Evolutionary conservation across 2,329 filamentous ascomycete species (phyloP).

Genomic region (Pseudovirgaria hyperparasitica): DNA sequence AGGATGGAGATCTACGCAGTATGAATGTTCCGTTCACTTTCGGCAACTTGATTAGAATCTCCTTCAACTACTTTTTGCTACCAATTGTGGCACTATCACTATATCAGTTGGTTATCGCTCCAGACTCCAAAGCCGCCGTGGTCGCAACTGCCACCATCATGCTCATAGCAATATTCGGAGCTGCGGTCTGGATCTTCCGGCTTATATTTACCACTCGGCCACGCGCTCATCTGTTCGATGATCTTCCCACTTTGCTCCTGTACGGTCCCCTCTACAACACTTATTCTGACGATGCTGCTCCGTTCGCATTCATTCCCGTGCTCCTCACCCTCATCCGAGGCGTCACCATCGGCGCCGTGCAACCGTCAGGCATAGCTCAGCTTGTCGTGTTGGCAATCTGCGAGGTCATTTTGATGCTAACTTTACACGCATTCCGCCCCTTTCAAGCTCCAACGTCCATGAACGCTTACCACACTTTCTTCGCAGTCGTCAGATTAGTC

Average conservation of each 20-base stretch:
- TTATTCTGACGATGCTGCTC: conserved; percentile 83
- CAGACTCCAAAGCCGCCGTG: conserved; percentile 53
- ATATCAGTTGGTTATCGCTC: conserved; percentile 76
- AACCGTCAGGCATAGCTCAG: conserved; percentile 86
- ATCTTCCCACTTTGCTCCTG: conserved; percentile 74
- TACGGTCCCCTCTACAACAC: conserved; percentile 97
- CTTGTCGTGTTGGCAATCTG: conserved; percentile 86
- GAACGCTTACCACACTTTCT: conserved; percentile 89
- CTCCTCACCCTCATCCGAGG: conserved; percentile 75
- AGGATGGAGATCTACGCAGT: conserved; percentile 75
- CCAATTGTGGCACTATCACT: conserved; percentile 78
- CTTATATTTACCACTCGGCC: conserved; percentile 72
- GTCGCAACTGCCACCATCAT: conserved; percentile 66
- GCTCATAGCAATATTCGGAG: conserved; percentile 57
- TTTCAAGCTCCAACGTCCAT: conserved; percentile 89
- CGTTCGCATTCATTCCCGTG: conserved; percentile 79
- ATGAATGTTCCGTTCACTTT: conserved; percentile 78
- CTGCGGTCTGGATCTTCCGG: conserved; percentile 66
- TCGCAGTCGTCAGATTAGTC: conserved; percentile 63
- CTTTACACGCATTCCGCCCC: conserved; percentile 77
- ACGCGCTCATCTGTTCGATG: conserved; percentile 81
- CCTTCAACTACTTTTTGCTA: conserved; percentile 86
- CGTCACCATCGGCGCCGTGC: conserved; percentile 82
- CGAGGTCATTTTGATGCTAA: conserved; percentile 81
- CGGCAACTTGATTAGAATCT: conserved; percentile 54